Evolutionary conservation across 805 yeast genomes (phyloP).

Genomic region (Wickerhamomyces ciferrii): DNA sequence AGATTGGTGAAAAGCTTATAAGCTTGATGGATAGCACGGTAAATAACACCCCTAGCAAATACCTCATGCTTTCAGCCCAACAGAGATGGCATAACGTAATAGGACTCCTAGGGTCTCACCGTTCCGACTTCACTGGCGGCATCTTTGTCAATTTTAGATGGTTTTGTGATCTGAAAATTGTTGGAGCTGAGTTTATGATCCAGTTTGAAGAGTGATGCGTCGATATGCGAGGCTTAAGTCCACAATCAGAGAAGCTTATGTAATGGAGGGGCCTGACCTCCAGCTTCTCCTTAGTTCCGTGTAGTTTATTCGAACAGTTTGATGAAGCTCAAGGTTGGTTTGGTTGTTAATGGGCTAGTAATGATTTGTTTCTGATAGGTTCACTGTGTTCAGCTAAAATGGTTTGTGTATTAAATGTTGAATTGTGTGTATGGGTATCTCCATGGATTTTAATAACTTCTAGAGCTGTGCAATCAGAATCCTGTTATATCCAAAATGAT

Average conservation of each 20-base stretch:
- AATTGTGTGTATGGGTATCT: too few species aligned
- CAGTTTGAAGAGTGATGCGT: not conserved
- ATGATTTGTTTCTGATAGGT: not conserved
- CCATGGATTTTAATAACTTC: too few species aligned
- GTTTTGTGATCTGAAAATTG: not conserved
- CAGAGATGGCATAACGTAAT: not conserved
- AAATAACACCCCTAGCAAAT: not conserved
- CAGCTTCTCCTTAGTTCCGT: not conserved
- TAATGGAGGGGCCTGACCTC: conserved; percentile 2
- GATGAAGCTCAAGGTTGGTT: not conserved
- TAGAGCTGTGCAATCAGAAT: too few species aligned
- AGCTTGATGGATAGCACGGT: not conserved
- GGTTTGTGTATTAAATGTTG: too few species aligned
- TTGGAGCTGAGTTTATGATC: not conserved
- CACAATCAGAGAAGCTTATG: not conserved
- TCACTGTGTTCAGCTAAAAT: not conserved
- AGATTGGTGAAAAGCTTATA: not conserved
- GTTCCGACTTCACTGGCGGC: not conserved
- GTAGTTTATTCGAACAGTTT: not conserved
- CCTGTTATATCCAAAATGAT: not conserved
- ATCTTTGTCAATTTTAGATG: not conserved
- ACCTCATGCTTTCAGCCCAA: not conserved
- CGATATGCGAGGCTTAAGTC: not conserved
- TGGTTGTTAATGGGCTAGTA: too few species aligned
- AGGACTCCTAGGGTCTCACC: not conserved